Conservation (phyloP, 176 grass and related monocot species). For the Stipa capillata region DNA sequence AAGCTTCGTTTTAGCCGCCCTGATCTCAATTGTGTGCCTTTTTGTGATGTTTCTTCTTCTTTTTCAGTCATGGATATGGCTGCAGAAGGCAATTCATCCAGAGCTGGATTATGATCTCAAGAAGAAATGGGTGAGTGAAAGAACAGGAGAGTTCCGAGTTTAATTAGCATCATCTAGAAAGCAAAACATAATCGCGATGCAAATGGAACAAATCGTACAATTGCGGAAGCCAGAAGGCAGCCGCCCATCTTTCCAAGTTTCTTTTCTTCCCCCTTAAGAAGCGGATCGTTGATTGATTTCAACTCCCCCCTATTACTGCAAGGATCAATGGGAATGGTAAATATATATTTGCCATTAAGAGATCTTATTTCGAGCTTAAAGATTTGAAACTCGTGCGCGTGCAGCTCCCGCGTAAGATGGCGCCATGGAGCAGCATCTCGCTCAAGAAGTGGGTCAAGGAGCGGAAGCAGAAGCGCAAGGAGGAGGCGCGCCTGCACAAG, state of each 20-base stretch:
- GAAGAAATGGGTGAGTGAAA: constrained; percentile 89
- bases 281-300: not conserved
- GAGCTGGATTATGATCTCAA: constrained; percentile 87
- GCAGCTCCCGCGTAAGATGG: constrained; percentile 76
- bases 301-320: not conserved
- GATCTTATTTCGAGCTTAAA: constrained; percentile 2
- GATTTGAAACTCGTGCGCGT: not conserved
- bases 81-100: constrained; percentile 98
- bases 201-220: constrained; percentile 2
- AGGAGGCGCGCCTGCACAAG: constrained; percentile 63
- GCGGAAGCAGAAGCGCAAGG: constrained; percentile 88
- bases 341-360: constrained; percentile 2
- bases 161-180: not conserved
- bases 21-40: not conserved
- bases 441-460: constrained; percentile 99
- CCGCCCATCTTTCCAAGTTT: not conserved
- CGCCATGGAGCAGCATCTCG: constrained; percentile 63
- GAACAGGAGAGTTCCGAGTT: not conserved
- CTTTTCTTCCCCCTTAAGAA: not conserved
- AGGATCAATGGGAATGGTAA: not conserved
- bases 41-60: not conserved
- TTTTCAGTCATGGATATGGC: constrained; percentile 88
- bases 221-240: not conserved
- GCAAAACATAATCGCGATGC: not conserved
- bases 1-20: not conserved